Base-by-base conservation (phyloP, 805 yeast genomes). In the Pichia insulana region DNA sequence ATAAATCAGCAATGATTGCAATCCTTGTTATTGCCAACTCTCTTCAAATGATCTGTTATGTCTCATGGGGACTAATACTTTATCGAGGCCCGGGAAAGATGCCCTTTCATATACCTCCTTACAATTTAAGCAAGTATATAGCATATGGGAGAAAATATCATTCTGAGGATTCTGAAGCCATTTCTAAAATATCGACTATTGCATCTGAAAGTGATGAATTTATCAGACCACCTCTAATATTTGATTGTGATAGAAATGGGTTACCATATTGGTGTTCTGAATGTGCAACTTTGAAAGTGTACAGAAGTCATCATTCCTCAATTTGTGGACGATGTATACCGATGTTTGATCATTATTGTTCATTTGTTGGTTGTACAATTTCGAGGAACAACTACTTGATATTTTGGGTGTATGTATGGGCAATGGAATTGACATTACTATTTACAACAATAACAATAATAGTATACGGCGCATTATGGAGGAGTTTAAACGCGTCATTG, bases 291-390 rank as follows among this genome's bases (percentile, higher is more conserved):
- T 59, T 84, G 26, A 86, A 84, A 54, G 69, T 80, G 1, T 72
- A 76, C 20, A 67, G 96, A 40, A 59, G 83, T 0, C 90, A 78
- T 50, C 96, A 85, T 55, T 80, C 88, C 32, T 67, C 73, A 3
- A 67, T 71, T 38, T 40, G 63, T 40, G 70, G 69, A 2, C 54
- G 60, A 19, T 86, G 95, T 55, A 76, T 88, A 0, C 77, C 84
- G 0, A 68, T 72, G 44, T 82, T 84, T 68, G 97, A 89, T 60
- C 97, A 89, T 58, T 81, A 70, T 53, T 89, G 97, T 57, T 55
- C 76, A 0, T 87, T 86, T 81, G 60, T 90, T 0, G 94, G 95
- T 1, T 57, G 70, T 0, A 74, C 77, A 4, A 74, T 89, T 35
- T 96, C 95, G 0, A 71, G 73, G 45, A 58, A 64, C 31, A 89